Evolutionary conservation across 2,329 filamentous ascomycete genomes (phyloP).

Genomic region (Cladosporium sp.): DNA sequence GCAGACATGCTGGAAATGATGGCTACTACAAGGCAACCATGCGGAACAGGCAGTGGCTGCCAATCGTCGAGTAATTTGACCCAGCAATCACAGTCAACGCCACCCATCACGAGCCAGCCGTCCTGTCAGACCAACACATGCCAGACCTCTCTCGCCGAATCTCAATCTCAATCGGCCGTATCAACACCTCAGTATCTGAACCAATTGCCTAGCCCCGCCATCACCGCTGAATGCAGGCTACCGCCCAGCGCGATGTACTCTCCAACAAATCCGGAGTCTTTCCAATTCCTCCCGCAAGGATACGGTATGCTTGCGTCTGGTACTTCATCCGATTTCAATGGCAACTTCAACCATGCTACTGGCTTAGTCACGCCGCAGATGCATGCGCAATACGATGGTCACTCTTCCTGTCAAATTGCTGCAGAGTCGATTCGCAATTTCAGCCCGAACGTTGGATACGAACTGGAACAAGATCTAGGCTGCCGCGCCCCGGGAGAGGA

Average conservation of each 20-base stretch:
- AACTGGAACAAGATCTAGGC: conserved; percentile 39
- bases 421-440: conserved; percentile 44
- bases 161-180: not conserved
- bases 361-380: not conserved
- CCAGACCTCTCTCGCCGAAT: not conserved
- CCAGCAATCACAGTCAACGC: not conserved
- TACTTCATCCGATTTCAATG: not conserved
- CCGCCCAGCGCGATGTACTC: not conserved
- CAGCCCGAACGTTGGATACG: conserved; percentile 34
- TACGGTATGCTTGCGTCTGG: not conserved
- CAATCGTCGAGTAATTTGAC: not conserved
- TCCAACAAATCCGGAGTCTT: not conserved
- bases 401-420: conserved; percentile 37
- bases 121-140: not conserved
- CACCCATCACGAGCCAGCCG: not conserved
- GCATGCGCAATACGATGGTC: conserved; percentile 3
- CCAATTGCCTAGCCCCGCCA: not conserved
- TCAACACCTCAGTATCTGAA: not conserved
- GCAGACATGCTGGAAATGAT: conserved; percentile 15
- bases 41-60: conserved; percentile 10
- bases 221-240: not conserved
- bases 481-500: conserved; percentile 34
- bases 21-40: conserved; percentile 12
- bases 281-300: not conserved
- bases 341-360: too few species aligned